Evolutionary conservation across 2,329 filamentous ascomycete species (phyloP).

Genomic region (Botrytis pseudocinerea): DNA sequence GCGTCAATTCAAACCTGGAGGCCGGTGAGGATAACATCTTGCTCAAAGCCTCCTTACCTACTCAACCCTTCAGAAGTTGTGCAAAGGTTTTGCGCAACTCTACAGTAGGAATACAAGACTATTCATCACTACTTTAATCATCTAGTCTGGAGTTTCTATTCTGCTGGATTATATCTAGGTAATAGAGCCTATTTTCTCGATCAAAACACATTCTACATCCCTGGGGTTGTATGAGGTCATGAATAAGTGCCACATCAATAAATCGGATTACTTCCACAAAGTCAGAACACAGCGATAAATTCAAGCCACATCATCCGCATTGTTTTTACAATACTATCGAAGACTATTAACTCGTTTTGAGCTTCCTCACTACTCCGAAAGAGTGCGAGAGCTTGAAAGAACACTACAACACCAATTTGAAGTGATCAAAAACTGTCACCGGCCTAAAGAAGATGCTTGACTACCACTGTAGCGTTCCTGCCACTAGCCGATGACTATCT

Average conservation of each 20-base stretch:
- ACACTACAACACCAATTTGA: neutral
- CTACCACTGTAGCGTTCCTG: neutral
- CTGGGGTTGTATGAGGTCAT: neutral
- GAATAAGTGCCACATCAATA: neutral
- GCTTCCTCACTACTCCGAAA: rapidly evolving
- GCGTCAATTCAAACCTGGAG: neutral
- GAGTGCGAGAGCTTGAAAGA: too few relatives aligned
- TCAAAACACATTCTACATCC: neutral
- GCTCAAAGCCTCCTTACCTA: neutral
- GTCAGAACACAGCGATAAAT: neutral
- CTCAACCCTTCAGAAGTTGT: neutral
- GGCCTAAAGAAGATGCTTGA: neutral
- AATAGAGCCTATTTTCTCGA: too few relatives aligned
- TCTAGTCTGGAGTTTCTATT: rapidly evolving
- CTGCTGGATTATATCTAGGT: rapidly evolving
- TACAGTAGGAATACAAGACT: neutral
- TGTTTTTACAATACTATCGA: rapidly evolving
- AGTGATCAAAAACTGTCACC: neutral
- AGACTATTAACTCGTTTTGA: neutral
- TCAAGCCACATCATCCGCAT: neutral
- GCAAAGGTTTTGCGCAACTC: neutral
- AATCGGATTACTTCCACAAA: neutral
- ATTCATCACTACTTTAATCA: too few relatives aligned
- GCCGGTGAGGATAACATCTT: neutral
- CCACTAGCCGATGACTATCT: neutral